phyloP scores from a whole-genome alignment of 1,284 basidiomycete species.

The Takashimella koratensis region DNA sequence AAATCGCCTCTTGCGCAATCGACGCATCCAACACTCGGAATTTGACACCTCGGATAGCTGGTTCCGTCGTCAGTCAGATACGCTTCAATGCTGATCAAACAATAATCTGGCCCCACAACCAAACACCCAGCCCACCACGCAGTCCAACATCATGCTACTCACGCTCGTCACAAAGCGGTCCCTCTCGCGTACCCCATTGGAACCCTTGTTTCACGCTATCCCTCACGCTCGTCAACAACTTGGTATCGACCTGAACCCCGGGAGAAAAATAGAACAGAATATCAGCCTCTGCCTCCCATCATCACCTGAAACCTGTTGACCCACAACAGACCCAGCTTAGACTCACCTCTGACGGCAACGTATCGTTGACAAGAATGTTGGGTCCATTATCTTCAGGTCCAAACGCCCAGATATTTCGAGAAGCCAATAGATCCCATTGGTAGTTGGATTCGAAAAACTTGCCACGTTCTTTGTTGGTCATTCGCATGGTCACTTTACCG shows the following conservation, averaged over 20 bases:
- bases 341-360: conserved; percentile 81
- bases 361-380: conserved; percentile 93
- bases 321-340: no score
- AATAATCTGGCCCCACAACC: neutral
- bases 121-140: conserved; percentile 3
- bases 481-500: conserved; percentile 84
- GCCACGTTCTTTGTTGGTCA: conserved; percentile 88
- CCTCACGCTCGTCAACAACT: conserved; percentile 78
- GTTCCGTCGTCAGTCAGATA: no score
- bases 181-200: conserved; percentile 98
- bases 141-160: conserved; percentile 50
- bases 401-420: conserved; percentile 99
- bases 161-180: conserved; percentile 97
- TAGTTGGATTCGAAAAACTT: conserved; percentile 94
- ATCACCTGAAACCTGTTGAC: no score
- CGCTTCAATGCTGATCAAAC: neutral
- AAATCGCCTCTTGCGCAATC: conserved; percentile 90
- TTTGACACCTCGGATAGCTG: conserved; percentile 97
- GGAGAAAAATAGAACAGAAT: no score
- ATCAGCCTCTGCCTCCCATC: no score
- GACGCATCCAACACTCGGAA: conserved; percentile 91
- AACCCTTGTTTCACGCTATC: conserved; percentile 98
- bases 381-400: conserved; percentile 93
- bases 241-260: conserved; percentile 88
- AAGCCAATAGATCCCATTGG: conserved; percentile 96